These are phyloP conservation scores for Hygrocybe punicea DNA, from an alignment of 768 basidiomycete genomes.

Conservation along the genomic window DNA sequence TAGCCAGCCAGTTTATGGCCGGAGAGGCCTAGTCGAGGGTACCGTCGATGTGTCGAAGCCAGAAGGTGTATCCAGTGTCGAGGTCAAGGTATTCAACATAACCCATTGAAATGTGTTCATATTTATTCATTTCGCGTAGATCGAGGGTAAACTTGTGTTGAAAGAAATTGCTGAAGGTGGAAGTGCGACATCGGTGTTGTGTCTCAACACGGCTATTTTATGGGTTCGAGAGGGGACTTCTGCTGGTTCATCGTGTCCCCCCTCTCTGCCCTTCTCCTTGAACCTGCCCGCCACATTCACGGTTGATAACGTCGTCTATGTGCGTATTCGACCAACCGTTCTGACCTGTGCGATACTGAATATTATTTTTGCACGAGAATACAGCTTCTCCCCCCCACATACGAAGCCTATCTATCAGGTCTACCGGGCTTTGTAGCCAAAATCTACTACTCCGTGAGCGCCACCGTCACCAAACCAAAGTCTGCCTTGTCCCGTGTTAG, in stretches of 20 bases:
- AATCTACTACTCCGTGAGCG: slow-evolving; percentile 60
- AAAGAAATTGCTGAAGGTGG: slow-evolving; percentile 71
- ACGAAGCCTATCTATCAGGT: slow-evolving; percentile 62
- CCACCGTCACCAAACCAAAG: slow-evolving; percentile 53
- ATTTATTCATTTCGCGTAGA: slow-evolving; percentile 34
- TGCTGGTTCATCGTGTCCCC: slow-evolving; percentile 43
- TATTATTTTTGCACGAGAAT: too few relatives aligned
- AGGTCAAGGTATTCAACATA: slow-evolving; percentile 61
- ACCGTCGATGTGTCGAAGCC: slow-evolving; percentile 51
- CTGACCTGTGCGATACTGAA: not conserved
- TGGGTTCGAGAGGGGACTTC: slow-evolving; percentile 53
- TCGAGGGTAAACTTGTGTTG: slow-evolving; percentile 57
- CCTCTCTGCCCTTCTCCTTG: slow-evolving; percentile 51
- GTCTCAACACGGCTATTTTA: slow-evolving; percentile 49
- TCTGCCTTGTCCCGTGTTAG: slow-evolving; percentile 52
- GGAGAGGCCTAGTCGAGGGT: slow-evolving; percentile 52
- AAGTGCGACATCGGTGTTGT: slow-evolving; percentile 48
- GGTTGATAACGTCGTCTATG: slow-evolving; percentile 56
- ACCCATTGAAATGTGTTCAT: not conserved
- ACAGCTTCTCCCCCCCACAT: slow-evolving; percentile 74
- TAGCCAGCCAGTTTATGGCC: slow-evolving; percentile 56
- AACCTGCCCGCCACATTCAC: slow-evolving; percentile 57
- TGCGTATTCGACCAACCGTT: slow-evolving; percentile 31
- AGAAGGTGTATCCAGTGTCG: slow-evolving; percentile 56
- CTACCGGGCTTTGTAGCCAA: slow-evolving; percentile 69